A percentile compares a stretch with the other conserved stretches of the same genome.
Conservation (phyloP, 2,329 filamentous ascomycete species). For the Thielaviopsis populi region DNA sequence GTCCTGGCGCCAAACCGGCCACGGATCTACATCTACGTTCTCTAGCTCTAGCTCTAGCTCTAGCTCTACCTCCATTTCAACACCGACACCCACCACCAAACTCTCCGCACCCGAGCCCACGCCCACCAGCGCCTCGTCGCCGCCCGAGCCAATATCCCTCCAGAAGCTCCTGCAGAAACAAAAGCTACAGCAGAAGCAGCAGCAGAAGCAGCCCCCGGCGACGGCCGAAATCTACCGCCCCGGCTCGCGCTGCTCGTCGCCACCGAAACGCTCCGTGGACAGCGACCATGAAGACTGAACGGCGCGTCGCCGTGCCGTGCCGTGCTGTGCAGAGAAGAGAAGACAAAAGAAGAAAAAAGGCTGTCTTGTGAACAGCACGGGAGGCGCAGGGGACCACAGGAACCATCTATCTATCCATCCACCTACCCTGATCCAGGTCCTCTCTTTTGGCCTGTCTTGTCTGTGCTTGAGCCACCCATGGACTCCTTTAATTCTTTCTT, state of each 20-base stretch:
- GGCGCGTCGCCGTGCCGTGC: no score
- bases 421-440: background rate
- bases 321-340: no score
- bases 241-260: conserved; percentile 24
- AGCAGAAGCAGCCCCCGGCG: background rate
- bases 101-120: background rate
- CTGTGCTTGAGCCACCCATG: no score
- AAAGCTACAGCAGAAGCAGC: no score
- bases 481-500: background rate
- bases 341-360: no score
- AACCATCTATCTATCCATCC: no score
- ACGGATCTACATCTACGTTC: conserved; percentile 24
- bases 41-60: conserved; percentile 18
- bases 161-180: no score
- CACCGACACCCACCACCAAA: conserved; percentile 6
- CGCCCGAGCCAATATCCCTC: background rate
- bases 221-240: conserved; percentile 12
- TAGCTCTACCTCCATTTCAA: conserved; percentile 12
- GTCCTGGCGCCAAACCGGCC: conserved; percentile 37
- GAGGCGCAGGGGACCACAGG: no score
- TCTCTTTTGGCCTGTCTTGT: background rate
- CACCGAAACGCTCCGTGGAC: conserved; percentile 19
- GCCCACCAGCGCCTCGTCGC: background rate
- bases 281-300: conserved; percentile 17
- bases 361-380: no score